Conservation (phyloP, 2,329 filamentous ascomycete species). For the Stagonosporopsis tanaceti region DNA sequence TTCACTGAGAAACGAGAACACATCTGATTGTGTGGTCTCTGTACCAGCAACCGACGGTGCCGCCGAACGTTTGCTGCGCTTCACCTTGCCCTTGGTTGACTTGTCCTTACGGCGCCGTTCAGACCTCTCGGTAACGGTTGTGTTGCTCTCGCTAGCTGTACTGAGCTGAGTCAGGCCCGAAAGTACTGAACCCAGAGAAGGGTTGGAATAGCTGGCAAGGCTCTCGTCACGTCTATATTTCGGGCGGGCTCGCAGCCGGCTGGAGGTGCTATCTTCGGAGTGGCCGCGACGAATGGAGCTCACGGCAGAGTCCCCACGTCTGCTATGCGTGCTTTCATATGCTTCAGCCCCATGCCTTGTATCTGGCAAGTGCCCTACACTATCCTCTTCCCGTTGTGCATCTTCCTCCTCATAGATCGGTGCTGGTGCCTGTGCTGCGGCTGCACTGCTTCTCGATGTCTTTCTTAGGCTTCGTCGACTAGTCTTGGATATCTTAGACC, state of each 20-base stretch:
- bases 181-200: constrained; percentile 53
- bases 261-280: constrained; percentile 32
- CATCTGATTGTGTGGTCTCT: constrained; percentile 31
- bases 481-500: constrained; percentile 31
- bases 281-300: constrained; percentile 32
- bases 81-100: constrained; percentile 24
- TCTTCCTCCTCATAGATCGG: constrained; percentile 27
- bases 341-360: constrained; percentile 53
- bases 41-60: constrained; percentile 26
- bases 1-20: constrained; percentile 42
- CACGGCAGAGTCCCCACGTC: constrained; percentile 32
- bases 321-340: constrained; percentile 37
- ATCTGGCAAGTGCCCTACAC: constrained; percentile 47
- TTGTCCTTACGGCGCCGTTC: constrained; percentile 33
- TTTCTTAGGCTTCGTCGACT: constrained; percentile 34
- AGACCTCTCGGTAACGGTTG: constrained; percentile 55
- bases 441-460: constrained; percentile 28
- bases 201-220: constrained; percentile 46
- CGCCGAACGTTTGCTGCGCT: constrained; percentile 21
- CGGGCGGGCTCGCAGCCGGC: constrained; percentile 41
- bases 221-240: constrained; percentile 44
- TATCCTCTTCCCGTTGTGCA: constrained; percentile 29
- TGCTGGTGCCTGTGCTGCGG: constrained; percentile 17
- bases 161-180: constrained; percentile 54
- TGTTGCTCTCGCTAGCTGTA: constrained; percentile 55